Conservation (phyloP, 805 yeast genomes). For the Starmerella sp. region DNA sequence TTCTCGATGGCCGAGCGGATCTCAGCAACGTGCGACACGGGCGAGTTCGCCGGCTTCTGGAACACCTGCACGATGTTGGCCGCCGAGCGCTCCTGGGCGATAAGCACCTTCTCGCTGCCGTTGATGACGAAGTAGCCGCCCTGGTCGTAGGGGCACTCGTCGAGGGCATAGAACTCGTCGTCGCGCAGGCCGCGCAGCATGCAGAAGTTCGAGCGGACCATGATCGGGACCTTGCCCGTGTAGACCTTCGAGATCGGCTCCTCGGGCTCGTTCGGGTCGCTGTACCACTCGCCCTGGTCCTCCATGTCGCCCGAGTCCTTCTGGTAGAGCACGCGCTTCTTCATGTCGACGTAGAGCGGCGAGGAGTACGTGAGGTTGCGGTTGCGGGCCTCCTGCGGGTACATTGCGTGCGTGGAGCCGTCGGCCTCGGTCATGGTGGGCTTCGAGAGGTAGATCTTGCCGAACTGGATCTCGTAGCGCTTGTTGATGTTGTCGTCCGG, state of each 20-base stretch:
- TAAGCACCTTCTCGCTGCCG: slow-evolving; percentile 95
- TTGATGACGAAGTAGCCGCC: slow-evolving; percentile 98
- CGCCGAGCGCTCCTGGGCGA: slow-evolving; percentile 97
- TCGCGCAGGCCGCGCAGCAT: slow-evolving; percentile 80
- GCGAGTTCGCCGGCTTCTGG: slow-evolving; percentile 94
- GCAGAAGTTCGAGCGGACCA: slow-evolving; percentile 95
- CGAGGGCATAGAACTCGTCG: slow-evolving; percentile 84
- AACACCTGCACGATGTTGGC: slow-evolving; percentile 98
- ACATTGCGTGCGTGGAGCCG: slow-evolving; percentile 98
- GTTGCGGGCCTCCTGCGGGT: slow-evolving; percentile 95
- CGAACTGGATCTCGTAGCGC: slow-evolving; percentile 93
- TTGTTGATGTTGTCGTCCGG: slow-evolving; percentile 82
- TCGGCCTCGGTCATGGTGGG: slow-evolving; percentile 99
- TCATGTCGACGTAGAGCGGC: slow-evolving; percentile 91
- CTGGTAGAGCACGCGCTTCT: slow-evolving; percentile 58
- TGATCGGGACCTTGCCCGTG: slow-evolving; percentile 94
- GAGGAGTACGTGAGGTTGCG: slow-evolving; percentile 94
- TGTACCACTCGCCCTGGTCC: slow-evolving; percentile 48
- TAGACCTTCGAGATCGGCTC: slow-evolving; percentile 69
- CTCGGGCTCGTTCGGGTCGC: slow-evolving; percentile 49
- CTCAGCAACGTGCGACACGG: slow-evolving; percentile 91
- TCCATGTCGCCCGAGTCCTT: slow-evolving; percentile 23
- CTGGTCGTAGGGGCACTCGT: slow-evolving; percentile 99
- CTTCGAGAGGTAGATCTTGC: slow-evolving; percentile 88
- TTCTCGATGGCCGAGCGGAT: slow-evolving; percentile 93